phyloP scores from a whole-genome alignment of 2,329 filamentous ascomycete species.

The Fusarium xyrophilum region DNA sequence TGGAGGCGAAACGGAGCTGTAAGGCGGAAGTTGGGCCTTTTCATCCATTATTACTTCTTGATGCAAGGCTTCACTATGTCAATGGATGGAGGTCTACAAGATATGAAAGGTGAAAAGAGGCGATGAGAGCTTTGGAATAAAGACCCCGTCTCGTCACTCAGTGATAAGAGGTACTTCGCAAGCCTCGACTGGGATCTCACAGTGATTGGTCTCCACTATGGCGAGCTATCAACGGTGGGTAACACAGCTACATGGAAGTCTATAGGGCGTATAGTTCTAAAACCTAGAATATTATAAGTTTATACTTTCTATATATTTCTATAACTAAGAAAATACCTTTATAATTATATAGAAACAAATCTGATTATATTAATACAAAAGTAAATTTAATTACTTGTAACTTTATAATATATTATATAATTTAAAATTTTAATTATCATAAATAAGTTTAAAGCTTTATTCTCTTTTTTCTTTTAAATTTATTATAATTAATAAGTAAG shows the following conservation, averaged over 20 bases:
- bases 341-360: too few relatives aligned
- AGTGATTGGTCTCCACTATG: slow-evolving; percentile 27
- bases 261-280: too few relatives aligned
- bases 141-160: slow-evolving; percentile 14
- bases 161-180: slow-evolving; percentile 13
- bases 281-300: too few relatives aligned
- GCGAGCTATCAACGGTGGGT: slow-evolving; percentile 4
- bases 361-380: too few relatives aligned
- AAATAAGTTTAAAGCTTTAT: too few relatives aligned
- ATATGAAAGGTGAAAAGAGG: background rate
- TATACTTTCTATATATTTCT: too few relatives aligned
- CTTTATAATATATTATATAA: too few relatives aligned
- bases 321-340: too few relatives aligned
- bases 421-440: too few relatives aligned
- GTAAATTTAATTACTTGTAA: too few relatives aligned
- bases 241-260: background rate
- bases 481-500: too few relatives aligned
- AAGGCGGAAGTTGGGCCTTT: slow-evolving; percentile 55
- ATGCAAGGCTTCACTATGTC: background rate
- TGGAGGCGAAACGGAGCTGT: slow-evolving; percentile 47
- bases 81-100: background rate
- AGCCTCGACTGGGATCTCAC: background rate
- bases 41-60: slow-evolving; percentile 44
- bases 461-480: too few relatives aligned
- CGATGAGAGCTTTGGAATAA: slow-evolving; percentile 24